Base-by-base conservation (phyloP, 345 rosid genomes). In the Eucalyptus albens region DNA sequence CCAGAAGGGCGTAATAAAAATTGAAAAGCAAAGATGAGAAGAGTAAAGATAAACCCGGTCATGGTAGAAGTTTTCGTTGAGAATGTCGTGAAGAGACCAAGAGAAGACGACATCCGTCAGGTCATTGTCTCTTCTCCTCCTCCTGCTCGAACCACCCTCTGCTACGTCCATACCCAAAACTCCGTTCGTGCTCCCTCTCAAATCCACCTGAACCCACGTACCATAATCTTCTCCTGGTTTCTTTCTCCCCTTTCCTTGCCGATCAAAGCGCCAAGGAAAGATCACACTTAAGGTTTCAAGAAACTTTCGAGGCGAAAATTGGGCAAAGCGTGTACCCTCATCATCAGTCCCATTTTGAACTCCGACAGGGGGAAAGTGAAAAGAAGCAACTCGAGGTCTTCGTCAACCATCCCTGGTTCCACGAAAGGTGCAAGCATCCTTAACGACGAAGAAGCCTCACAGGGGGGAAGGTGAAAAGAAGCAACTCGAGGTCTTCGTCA, bases 61-160 rank as follows among this genome's bases (percentile, higher is more conserved):
- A 86, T 81, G 67, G 77, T 89, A 92, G 86, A 94, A 91, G 37
- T 89, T 29, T 50, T 90, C 87, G 65, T 93, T 72, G 42, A 87
- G 86, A 49, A 94, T 90, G 87, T 93, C 93, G 3, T 93, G 88
- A 50, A 93, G 89, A 13, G 93, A 91, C 95, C 95, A 93, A 15
- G 92, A 91, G 51, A 92, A 92, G 50, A 93, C 87, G 15, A 17
- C 31, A 33, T 69, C 83, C 19, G 53, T 65, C n/a, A 88, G 60
- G 37, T 65, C 77, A n/a, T 8, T n/a, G 21, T 65, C 77, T 15
- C 77, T 65, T n/a, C 77, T 65, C 37, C 77, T n/a, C 37, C 37
- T 15, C 3, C 82, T 37, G 45, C 45, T 37, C 45, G 22, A 37
- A 6, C 82, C 5, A 5, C 82, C 26, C 82, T 37, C 82, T 31